Conservation (phyloP, 2,329 filamentous ascomycete species). For the Trichoderma atrobrunneum region DNA sequence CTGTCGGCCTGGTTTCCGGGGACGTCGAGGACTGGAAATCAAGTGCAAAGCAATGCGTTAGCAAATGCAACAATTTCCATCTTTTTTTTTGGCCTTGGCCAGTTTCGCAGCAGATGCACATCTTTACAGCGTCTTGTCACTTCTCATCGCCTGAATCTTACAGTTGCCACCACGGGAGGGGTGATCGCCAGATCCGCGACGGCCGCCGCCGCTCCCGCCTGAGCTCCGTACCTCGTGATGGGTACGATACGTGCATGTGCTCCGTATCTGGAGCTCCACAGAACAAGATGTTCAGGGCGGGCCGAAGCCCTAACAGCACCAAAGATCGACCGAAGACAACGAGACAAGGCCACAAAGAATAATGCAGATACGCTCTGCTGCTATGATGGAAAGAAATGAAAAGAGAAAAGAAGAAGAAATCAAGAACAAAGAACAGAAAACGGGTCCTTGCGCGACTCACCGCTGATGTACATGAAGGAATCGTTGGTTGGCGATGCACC, state of each 20-base stretch:
- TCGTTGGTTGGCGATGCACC: conserved; percentile 51
- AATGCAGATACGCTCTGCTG: not conserved
- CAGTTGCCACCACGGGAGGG: not conserved
- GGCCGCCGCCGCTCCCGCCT: conserved; percentile 11
- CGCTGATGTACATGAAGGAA: conserved; percentile 52
- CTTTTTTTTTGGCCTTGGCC: not conserved
- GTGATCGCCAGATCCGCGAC: conserved; percentile 13
- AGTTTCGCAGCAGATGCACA: not conserved
- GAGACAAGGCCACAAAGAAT: not conserved
- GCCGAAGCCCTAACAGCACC: not conserved
- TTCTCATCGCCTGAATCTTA: not conserved
- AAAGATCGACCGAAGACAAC: not conserved
- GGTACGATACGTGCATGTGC: not conserved
- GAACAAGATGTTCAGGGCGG: not conserved
- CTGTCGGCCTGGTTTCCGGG: conserved; percentile 40
- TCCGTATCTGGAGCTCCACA: not conserved
- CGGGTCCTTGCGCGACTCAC: conserved; percentile 31
- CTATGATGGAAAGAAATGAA: not conserved
- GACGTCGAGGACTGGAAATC: conserved; percentile 45
- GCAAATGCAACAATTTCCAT: not conserved
- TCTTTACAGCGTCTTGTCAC: not conserved
- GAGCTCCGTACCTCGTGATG: not conserved
- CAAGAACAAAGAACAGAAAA: not conserved
- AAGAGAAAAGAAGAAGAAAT: not conserved
- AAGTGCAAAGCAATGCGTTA: not conserved